Percentiles rank a stretch among this genome's conserved stretches.
Conservation (phyloP, 2,329 filamentous ascomycete species). For the Arthrobotrys sinensis region DNA sequence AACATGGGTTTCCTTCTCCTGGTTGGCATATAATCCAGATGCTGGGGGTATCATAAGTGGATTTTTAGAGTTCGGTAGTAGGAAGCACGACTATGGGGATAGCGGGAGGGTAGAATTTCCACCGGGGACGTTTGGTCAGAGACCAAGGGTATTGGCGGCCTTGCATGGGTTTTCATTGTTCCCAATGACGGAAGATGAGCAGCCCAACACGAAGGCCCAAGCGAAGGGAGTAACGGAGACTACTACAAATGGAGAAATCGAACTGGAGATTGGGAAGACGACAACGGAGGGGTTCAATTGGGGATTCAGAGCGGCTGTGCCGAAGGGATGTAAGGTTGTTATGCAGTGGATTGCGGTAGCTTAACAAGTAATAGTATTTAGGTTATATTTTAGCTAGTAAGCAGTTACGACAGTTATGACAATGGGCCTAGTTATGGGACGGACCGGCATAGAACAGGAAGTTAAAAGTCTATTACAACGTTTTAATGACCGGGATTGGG, state of each 20-base stretch:
- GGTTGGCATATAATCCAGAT: slow-evolving; percentile 49
- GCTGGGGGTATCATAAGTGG: slow-evolving; percentile 44
- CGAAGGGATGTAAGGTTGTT: slow-evolving; percentile 53
- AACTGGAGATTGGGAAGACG: slow-evolving; percentile 48
- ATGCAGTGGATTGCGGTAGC: slow-evolving; percentile 58
- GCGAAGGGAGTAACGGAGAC: slow-evolving; percentile 7
- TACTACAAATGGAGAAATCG: slow-evolving; percentile 23
- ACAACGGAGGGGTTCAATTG: slow-evolving; percentile 48
- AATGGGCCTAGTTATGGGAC: neutral
- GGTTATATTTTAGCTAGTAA: slow-evolving; percentile 4
- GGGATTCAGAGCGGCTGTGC: slow-evolving; percentile 41
- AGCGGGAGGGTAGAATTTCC: slow-evolving; percentile 52
- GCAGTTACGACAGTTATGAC: slow-evolving; percentile 4
- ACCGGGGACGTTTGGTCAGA: slow-evolving; percentile 36
- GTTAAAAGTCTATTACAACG: slow-evolving; percentile 6
- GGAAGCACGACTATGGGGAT: slow-evolving; percentile 37
- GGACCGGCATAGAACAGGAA: slow-evolving; percentile 10
- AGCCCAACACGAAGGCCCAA: neutral
- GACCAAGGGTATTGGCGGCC: slow-evolving; percentile 54
- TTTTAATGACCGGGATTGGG: neutral
- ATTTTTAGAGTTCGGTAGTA: slow-evolving; percentile 49
- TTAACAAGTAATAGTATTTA: neutral
- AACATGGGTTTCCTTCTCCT: slow-evolving; percentile 57
- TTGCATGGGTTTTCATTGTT: slow-evolving; percentile 46
- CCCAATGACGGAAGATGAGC: slow-evolving; percentile 37